Percentiles rank a stretch among this genome's conserved stretches.
phyloP scores from a whole-genome alignment of 1,284 basidiomycete species.

The Phenoliferia sp. region DNA sequence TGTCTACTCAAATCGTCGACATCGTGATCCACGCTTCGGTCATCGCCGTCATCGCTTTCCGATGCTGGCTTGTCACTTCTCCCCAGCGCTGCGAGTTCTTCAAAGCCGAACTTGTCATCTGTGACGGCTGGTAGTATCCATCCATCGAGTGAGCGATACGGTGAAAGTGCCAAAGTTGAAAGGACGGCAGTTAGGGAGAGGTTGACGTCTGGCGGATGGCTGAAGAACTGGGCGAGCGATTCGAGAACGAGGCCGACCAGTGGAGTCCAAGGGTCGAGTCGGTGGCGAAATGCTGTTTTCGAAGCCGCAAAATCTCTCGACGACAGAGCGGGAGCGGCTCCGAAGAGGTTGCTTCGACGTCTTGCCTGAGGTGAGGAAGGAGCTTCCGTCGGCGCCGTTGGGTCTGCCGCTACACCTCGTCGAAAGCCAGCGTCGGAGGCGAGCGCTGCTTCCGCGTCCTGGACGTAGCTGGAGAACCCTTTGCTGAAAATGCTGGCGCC shows the following conservation, averaged over 20 bases:
- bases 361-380: not conserved
- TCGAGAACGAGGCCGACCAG: slow-evolving; percentile 54
- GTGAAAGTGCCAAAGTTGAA: slow-evolving; percentile 70
- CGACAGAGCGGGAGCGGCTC: not conserved
- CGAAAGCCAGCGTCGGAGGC: slow-evolving; percentile 36
- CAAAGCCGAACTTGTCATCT: not conserved
- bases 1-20: slow-evolving; percentile 23
- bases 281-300: slow-evolving; percentile 17
- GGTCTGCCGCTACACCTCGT: slow-evolving; percentile 15
- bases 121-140: slow-evolving; percentile 56
- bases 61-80: not conserved
- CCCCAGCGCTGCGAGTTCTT: not conserved
- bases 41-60: slow-evolving; percentile 26
- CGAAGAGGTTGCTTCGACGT: slow-evolving; percentile 9
- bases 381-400: not conserved
- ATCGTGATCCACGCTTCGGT: slow-evolving; percentile 25
- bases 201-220: slow-evolving; percentile 78
- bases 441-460: slow-evolving; percentile 67
- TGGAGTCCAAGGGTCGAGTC: slow-evolving; percentile 9
- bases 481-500: slow-evolving; percentile 66
- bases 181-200: slow-evolving; percentile 79
- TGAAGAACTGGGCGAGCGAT: slow-evolving; percentile 70
- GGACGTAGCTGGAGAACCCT: slow-evolving; percentile 77
- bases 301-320: slow-evolving; percentile 8
- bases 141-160: slow-evolving; percentile 76